Percentiles rank a stretch among this genome's conserved stretches.
These are phyloP conservation scores for Calcarisporium arbuscula DNA, from an alignment of 2,329 filamentous ascomycete genomes.

Conservation along the genomic window DNA sequence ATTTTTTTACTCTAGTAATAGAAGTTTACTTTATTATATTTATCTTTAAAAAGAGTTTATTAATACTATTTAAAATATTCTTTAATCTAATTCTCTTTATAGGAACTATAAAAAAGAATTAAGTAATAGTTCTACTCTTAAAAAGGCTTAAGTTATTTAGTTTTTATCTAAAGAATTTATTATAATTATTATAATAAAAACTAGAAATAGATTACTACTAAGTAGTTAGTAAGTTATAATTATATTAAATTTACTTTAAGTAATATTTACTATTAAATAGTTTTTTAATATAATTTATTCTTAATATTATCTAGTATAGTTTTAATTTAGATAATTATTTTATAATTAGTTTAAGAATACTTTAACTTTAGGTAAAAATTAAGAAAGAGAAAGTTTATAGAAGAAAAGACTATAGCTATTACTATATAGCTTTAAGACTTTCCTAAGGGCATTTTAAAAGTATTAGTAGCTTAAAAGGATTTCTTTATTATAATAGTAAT, in stretches of 20 bases:
- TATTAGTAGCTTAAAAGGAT: neutral
- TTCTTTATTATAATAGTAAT: slow-evolving; percentile 2
- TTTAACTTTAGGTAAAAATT: slow-evolving; percentile 1
- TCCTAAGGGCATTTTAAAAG: slow-evolving; percentile 1
- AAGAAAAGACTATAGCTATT: slow-evolving; percentile 1
- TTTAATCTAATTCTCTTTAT: neutral
- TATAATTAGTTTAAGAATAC: slow-evolving; percentile 2
- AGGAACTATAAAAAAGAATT: neutral
- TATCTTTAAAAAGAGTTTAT: neutral
- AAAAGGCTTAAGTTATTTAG: too few relatives aligned
- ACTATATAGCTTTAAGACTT: slow-evolving; percentile 2
- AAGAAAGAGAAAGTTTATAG: neutral
- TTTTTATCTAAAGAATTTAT: neutral
- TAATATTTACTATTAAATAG: neutral
- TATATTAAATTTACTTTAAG: neutral
- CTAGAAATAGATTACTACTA: neutral
- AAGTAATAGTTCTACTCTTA: too few relatives aligned
- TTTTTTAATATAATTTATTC: neutral
- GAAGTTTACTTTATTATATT: neutral
- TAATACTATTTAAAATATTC: neutral
- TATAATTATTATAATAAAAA: neutral
- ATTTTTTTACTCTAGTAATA: neutral
- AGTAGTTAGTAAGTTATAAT: neutral
- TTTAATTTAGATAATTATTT: slow-evolving; percentile 2
- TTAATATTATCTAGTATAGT: slow-evolving; percentile 2